phyloP scores from a whole-genome alignment of 2,329 filamentous ascomycete genomes.

The Sarocladium brachiariae region DNA sequence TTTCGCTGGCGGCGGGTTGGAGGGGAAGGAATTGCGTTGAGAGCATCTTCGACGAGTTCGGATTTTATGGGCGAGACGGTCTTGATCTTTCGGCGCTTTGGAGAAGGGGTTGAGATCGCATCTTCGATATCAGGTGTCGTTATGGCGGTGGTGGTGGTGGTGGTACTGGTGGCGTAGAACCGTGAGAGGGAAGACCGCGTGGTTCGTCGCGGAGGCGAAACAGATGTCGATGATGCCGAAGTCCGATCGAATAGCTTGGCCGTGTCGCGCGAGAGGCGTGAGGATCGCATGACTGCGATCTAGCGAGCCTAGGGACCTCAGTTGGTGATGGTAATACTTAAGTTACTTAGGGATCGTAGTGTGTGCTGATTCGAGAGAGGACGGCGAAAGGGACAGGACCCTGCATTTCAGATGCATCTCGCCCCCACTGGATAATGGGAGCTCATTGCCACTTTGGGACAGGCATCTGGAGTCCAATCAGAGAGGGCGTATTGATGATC shows the following conservation, averaged over 20 bases:
- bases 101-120: conserved; percentile 25
- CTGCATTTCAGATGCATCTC: conserved; percentile 8
- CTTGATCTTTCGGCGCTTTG: conserved; percentile 15
- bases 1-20: conserved; percentile 32
- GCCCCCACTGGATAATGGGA: not conserved
- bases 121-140: conserved; percentile 51
- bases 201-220: conserved; percentile 34
- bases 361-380: not conserved
- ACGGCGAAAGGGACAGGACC: not conserved
- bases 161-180: conserved; percentile 29
- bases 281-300: conserved; percentile 44
- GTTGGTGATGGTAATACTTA: not conserved
- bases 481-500: not conserved
- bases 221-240: conserved; percentile 16
- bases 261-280: conserved; percentile 51
- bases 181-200: conserved; percentile 43
- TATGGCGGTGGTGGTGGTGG: conserved; percentile 19
- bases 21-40: conserved; percentile 17
- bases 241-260: conserved; percentile 43
- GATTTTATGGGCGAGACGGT: conserved; percentile 26
- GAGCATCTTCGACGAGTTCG: conserved; percentile 26
- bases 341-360: not conserved
- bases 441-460: conserved; percentile 7
- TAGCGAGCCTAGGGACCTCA: not conserved
- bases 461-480: not conserved